Evolutionary conservation across 2,329 filamentous ascomycete species (phyloP), one percentile per base, ranked within the genome.

Genomic region (Colletotrichum lupini): DNA sequence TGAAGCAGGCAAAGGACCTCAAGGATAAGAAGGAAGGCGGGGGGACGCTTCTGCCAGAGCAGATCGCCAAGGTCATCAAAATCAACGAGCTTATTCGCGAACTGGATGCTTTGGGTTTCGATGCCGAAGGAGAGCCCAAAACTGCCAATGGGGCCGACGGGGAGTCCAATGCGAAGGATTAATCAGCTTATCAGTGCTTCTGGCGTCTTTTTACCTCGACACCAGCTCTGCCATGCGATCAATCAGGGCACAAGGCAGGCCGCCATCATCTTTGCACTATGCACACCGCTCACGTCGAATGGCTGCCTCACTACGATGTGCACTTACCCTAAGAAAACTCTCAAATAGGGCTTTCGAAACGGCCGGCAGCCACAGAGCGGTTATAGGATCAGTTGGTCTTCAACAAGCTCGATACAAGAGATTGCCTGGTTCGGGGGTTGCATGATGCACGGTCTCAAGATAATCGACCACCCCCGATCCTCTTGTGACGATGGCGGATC

Each of bases 31-130:
- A 97, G 83, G 94, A 97, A 28, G 92, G 91, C 68, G 97, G 97
- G 24, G 93, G 94, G 80, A 88, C 90, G 5, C 84, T 99, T 74
- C 87, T 98, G 30, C 96, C 95, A 0, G 97, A 99, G 85, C 97
- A 99, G 85, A 93, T 98, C 76, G 95, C 96, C 77, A 99, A 99
- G 85, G 94, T 99, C 68, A 97, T 98, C 82, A 97, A 97, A 83
- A 98, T 99, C 81, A 95, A 94, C 75, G 97, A 99, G 85, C 88
- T 99, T 63, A 92, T 98, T 71, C 90, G 95, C 14, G 95, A 98
- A 81, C 85, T 99, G 68, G 94, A 97, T 78, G 89, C 90, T 2
- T 87, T 99, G 32, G 96, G 96, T 0, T 95, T 98, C 75, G 93
- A 97, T 81, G 84, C 90, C 1, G 93, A 97, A 11, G 94, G 92